Conservation (phyloP, 192 early-diverging fungal genomes). For the Gaertneriomyces sp. region DNA sequence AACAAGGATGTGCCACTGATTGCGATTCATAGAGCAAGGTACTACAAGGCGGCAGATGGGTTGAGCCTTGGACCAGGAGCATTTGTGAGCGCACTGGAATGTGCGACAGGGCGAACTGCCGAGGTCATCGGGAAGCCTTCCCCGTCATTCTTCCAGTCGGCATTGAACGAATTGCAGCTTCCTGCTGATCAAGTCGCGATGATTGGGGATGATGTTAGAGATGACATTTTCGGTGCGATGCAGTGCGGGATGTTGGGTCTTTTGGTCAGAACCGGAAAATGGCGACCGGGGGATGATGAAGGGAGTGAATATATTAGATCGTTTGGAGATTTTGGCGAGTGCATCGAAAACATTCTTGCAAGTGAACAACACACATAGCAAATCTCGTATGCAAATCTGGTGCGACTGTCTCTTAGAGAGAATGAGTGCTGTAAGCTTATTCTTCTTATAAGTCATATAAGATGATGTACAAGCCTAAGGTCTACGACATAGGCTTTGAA, state of each 20-base stretch:
- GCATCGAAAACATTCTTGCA: too few relatives aligned
- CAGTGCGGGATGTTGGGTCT: conserved; percentile 61
- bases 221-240: conserved; percentile 77
- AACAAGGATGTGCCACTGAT: conserved; percentile 59
- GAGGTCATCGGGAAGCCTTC: conserved; percentile 80
- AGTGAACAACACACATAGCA: too few relatives aligned
- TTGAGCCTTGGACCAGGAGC: conserved; percentile 84
- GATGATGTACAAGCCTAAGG: too few relatives aligned
- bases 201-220: conserved; percentile 83
- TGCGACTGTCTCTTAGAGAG: too few relatives aligned
- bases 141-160: conserved; percentile 70
- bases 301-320: background rate
- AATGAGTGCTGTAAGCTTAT: too few relatives aligned
- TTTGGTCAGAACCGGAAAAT: conserved; percentile 12
- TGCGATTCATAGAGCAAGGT: conserved; percentile 78
- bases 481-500: too few relatives aligned
- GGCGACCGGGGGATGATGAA: background rate
- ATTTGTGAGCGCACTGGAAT: conserved; percentile 82
- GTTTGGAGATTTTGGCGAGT: too few relatives aligned
- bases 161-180: conserved; percentile 66
- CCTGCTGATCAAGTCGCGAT: conserved; percentile 63
- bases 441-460: too few relatives aligned
- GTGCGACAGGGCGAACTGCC: conserved; percentile 62
- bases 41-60: conserved; percentile 60
- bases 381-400: too few relatives aligned